Evolutionary conservation across 768 basidiomycete genomes (phyloP).

Genomic region (Leccinellum rugosiceps): DNA sequence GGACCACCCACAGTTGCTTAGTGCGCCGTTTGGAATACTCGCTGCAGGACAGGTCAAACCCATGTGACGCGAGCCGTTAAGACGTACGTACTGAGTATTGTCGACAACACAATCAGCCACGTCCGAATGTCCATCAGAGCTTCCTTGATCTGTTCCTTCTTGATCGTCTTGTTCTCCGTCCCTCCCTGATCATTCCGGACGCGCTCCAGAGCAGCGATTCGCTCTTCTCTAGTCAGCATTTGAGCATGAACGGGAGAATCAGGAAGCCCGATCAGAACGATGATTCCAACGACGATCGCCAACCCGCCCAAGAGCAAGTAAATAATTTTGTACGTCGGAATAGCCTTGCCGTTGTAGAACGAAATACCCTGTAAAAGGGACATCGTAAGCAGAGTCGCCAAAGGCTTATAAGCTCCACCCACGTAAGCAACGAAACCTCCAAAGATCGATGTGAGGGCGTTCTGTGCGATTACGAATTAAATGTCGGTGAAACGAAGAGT

Average conservation of each 20-base stretch:
- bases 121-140: constrained; percentile 56
- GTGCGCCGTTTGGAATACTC: constrained; percentile 61
- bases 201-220: constrained; percentile 60
- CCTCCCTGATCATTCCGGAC: constrained; percentile 67
- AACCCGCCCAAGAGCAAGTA: constrained; percentile 59
- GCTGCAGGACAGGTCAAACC: constrained; percentile 34
- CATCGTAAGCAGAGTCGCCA: neutral
- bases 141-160: constrained; percentile 56
- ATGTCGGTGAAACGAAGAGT: neutral
- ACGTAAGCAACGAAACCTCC: constrained; percentile 66
- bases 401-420: constrained; percentile 10
- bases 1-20: constrained; percentile 55
- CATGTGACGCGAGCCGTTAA: neutral
- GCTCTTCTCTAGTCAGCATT: constrained; percentile 55
- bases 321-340: constrained; percentile 61
- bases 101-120: constrained; percentile 60
- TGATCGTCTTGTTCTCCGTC: constrained; percentile 56
- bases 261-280: constrained; percentile 58
- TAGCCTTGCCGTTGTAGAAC: constrained; percentile 42
- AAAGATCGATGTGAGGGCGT: constrained; percentile 55
- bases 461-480: constrained; percentile 34
- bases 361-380: constrained; percentile 47
- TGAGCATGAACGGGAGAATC: constrained; percentile 62
- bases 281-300: constrained; percentile 55
- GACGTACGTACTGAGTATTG: constrained; percentile 48